These are phyloP conservation scores for Capsicum chinense DNA, from an alignment of 257 asterid species.

Conservation along the genomic window DNA sequence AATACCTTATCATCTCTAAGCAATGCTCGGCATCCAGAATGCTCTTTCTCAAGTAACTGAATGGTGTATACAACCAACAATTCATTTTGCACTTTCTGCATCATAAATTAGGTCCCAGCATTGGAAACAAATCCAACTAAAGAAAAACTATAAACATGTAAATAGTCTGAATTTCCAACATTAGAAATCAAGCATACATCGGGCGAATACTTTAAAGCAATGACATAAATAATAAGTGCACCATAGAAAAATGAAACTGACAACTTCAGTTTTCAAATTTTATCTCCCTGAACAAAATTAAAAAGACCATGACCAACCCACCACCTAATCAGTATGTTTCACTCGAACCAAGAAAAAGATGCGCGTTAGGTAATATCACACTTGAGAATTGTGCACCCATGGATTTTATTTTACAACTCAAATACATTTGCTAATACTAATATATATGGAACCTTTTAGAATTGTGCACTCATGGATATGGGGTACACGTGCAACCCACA, in stretches of 20 bases:
- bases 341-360: not conserved
- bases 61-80: conserved; percentile 45
- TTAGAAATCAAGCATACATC: not conserved
- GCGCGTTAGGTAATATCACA: not conserved
- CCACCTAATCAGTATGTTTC: not conserved
- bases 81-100: conserved; percentile 51
- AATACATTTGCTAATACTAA: not conserved
- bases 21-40: conserved; percentile 60
- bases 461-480: not conserved
- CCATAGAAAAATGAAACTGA: conserved; percentile 1
- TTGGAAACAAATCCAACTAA: not conserved
- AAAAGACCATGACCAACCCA: not conserved
- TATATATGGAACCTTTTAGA: not conserved
- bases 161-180: conserved; percentile 21
- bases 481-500: not conserved
- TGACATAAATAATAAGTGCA: conserved; percentile 16
- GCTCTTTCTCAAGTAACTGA: conserved; percentile 62
- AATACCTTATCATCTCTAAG: conserved; percentile 63
- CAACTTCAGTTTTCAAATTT: conserved; percentile 34
- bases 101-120: not conserved
- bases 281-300: conserved; percentile 11
- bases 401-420: not conserved
- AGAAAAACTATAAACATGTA: not conserved
- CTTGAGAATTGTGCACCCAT: not conserved
- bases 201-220: not conserved